Percentiles rank a stretch among this genome's conserved stretches.
phyloP scores from a whole-genome alignment of 208 protist genomes.

The Crithidia acanthocephali region DNA sequence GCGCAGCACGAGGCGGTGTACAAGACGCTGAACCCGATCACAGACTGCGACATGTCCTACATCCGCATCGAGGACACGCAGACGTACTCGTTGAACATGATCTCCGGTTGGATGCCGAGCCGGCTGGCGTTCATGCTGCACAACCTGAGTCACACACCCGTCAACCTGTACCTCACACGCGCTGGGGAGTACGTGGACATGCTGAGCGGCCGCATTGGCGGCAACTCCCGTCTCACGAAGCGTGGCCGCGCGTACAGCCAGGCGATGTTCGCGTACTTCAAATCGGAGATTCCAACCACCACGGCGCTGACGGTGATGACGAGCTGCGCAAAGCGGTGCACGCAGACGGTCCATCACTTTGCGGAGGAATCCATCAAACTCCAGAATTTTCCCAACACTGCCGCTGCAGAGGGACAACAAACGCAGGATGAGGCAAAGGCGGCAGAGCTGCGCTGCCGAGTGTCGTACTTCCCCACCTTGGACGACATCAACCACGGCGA shows the following conservation, averaged over 20 bases:
- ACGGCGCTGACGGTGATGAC: slow-evolving; percentile 72
- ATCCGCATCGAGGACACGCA: slow-evolving; percentile 81
- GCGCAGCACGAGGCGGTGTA: slow-evolving; percentile 73
- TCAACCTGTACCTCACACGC: slow-evolving; percentile 82
- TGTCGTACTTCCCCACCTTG: slow-evolving; percentile 85
- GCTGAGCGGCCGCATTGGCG: slow-evolving; percentile 74
- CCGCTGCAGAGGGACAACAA: not conserved
- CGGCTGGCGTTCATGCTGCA: slow-evolving; percentile 90
- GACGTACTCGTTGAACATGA: slow-evolving; percentile 85
- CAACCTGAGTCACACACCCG: slow-evolving; percentile 77
- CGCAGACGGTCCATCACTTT: slow-evolving; percentile 85
- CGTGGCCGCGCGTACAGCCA: slow-evolving; percentile 76
- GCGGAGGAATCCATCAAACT: slow-evolving; percentile 53
- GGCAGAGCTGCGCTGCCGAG: slow-evolving; percentile 60
- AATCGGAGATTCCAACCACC: slow-evolving; percentile 41
- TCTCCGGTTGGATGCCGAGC: slow-evolving; percentile 87
- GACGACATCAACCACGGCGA: slow-evolving; percentile 91
- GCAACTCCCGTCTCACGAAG: slow-evolving; percentile 82
- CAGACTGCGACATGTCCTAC: slow-evolving; percentile 80
- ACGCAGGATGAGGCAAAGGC: not conserved
- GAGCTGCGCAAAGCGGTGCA: slow-evolving; percentile 84
- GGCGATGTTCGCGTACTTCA: slow-evolving; percentile 76
- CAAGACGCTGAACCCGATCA: slow-evolving; percentile 66
- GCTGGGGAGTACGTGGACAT: slow-evolving; percentile 89
- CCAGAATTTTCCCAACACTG: not conserved